A percentile compares a stretch with the other conserved stretches of the same genome.
These are phyloP conservation scores for Cladophialophora exuberans DNA, from an alignment of 2,329 filamentous ascomycete species.

Conservation along the genomic window DNA sequence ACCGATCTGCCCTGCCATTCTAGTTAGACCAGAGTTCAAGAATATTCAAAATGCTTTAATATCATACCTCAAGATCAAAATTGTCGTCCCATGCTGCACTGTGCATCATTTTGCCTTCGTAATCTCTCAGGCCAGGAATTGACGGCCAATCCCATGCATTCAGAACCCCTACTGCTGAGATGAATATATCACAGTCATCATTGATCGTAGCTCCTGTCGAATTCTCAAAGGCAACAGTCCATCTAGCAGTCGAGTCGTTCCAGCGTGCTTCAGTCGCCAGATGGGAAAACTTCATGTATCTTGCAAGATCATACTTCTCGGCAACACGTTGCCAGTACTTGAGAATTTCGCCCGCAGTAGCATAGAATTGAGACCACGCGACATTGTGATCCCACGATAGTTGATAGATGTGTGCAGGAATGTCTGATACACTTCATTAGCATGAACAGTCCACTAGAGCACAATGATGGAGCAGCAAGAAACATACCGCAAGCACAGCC, in stretches of 20 bases:
- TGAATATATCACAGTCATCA: conserved; percentile 53
- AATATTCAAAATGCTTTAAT: no score
- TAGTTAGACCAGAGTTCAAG: no score
- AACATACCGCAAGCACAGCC: conserved; percentile 2
- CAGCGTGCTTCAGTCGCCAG: conserved; percentile 61
- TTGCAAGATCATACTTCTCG: conserved; percentile 66
- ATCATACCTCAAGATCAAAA: conserved; percentile 8
- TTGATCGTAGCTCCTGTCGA: background rate
- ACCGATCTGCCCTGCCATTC: conserved; percentile 24
- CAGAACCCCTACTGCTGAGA: conserved; percentile 61
- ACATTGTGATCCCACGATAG: conserved; percentile 58
- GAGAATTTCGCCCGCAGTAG: conserved; percentile 67
- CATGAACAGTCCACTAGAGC: background rate
- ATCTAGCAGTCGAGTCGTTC: conserved; percentile 56
- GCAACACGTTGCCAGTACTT: conserved; percentile 68
- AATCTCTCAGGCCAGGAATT: conserved; percentile 35
- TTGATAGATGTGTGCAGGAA: background rate
- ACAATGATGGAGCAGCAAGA: background rate
- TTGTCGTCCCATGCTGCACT: conserved; percentile 44
- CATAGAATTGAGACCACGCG: conserved; percentile 70
- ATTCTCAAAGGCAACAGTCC: conserved; percentile 50
- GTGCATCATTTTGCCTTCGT: conserved; percentile 43
- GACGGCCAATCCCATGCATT: conserved; percentile 45
- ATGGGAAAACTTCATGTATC: conserved; percentile 58
- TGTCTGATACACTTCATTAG: background rate